phyloP scores from a whole-genome alignment of 768 basidiomycete species.

The Lentinus brumalis region DNA sequence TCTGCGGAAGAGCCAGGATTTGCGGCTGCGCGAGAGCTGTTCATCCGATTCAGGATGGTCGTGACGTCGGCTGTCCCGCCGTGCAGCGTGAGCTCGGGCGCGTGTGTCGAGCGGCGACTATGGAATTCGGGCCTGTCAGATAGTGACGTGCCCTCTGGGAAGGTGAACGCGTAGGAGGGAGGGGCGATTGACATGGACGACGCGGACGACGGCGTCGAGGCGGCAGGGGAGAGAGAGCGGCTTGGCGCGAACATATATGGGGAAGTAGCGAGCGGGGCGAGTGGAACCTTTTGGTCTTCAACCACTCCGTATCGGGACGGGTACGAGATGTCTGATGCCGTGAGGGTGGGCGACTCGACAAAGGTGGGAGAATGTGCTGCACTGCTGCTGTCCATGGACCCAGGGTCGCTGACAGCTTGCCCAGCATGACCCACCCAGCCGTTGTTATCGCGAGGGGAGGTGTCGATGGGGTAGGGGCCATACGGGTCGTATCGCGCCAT shows the following conservation, averaged over 20 bases:
- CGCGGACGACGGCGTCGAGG: constrained; percentile 65
- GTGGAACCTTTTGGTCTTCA: constrained; percentile 59
- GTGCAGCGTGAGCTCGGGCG: constrained; percentile 68
- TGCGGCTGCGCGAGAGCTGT: constrained; percentile 18
- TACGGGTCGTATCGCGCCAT: constrained; percentile 52
- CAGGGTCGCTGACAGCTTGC: constrained; percentile 45
- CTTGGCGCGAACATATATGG: constrained; percentile 66
- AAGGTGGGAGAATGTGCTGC: constrained; percentile 56
- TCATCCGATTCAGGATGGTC: constrained; percentile 45
- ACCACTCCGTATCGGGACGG: constrained; percentile 42
- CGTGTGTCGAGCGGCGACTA: constrained; percentile 60
- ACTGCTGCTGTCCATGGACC: constrained; percentile 41
- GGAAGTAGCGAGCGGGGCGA: constrained; percentile 50
- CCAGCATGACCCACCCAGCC: constrained; percentile 35
- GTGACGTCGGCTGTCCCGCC: constrained; percentile 77
- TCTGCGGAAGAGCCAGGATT: constrained; percentile 50
- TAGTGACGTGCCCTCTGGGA: constrained; percentile 52
- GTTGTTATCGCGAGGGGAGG: constrained; percentile 30
- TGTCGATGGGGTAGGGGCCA: constrained; percentile 39
- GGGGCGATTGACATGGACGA: constrained; percentile 53
- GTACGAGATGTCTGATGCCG: constrained; percentile 50
- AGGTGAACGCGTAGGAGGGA: constrained; percentile 68
- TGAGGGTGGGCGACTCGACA: constrained; percentile 56
- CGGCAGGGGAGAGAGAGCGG: constrained; percentile 71
- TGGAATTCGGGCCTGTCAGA: constrained; percentile 67